Evolutionary conservation across 2,329 filamentous ascomycete genomes (phyloP).

Genomic region (Ascochyta lentis): DNA sequence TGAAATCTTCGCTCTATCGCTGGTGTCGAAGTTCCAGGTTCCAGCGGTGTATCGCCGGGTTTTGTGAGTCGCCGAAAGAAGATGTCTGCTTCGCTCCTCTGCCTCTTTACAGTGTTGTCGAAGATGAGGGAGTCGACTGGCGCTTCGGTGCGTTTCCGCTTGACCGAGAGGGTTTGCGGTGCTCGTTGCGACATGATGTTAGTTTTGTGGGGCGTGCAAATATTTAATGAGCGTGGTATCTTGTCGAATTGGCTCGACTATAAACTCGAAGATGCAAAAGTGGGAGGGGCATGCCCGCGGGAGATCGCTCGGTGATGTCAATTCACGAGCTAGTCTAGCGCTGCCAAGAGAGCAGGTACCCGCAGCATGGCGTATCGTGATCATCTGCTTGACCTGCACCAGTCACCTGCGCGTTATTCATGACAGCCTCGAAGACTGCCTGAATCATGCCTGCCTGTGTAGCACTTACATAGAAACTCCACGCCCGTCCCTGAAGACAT

Average conservation of each 20-base stretch:
- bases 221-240: background rate
- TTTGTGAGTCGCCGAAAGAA: slow-evolving; percentile 36
- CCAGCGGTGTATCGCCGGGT: slow-evolving; percentile 21
- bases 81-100: slow-evolving; percentile 25
- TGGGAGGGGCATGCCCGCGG: slow-evolving; percentile 17
- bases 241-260: background rate
- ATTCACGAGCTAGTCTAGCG: slow-evolving; percentile 3
- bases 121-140: slow-evolving; percentile 59
- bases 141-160: slow-evolving; percentile 63
- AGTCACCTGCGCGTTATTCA: slow-evolving; percentile 26
- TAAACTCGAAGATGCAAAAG: background rate
- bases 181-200: slow-evolving; percentile 20
- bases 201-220: background rate
- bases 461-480: background rate
- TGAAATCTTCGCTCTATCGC: slow-evolving; percentile 33
- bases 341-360: slow-evolving; percentile 13
- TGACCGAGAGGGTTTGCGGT: slow-evolving; percentile 51
- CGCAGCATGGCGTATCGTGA: slow-evolving; percentile 2
- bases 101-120: slow-evolving; percentile 32
- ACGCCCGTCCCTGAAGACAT: slow-evolving; percentile 9
- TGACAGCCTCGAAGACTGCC: slow-evolving; percentile 17
- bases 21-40: slow-evolving; percentile 24
- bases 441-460: slow-evolving; percentile 33
- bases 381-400: slow-evolving; percentile 6
- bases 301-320: slow-evolving; percentile 19